Percentiles rank a stretch among this genome's conserved stretches.
Evolutionary conservation across 2,329 filamentous ascomycete species (phyloP).

Genomic region (Botrytis sinoallii): DNA sequence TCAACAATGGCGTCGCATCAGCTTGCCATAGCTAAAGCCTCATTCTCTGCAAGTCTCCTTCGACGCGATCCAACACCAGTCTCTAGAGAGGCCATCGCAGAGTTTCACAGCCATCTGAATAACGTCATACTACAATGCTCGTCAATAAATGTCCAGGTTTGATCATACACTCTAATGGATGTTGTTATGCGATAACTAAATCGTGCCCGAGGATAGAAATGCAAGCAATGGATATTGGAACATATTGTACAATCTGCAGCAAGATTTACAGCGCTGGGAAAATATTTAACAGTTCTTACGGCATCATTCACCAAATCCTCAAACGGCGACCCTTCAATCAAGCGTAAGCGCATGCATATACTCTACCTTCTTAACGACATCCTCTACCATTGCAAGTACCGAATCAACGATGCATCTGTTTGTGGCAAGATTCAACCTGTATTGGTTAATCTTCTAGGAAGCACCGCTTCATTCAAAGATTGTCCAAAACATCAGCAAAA

Average conservation of each 20-base stretch:
- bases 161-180: constrained; percentile 38
- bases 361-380: constrained; percentile 78
- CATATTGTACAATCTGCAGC: constrained; percentile 66
- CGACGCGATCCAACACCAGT: constrained; percentile 70
- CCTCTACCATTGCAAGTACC: constrained; percentile 64
- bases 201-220: constrained; percentile 60
- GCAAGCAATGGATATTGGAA: constrained; percentile 79
- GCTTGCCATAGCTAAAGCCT: constrained; percentile 74
- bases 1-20: constrained; percentile 63
- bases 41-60: constrained; percentile 71
- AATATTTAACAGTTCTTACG: constrained; percentile 70
- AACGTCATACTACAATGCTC: constrained; percentile 68
- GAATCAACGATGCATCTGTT: constrained; percentile 49
- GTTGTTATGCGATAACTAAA: constrained; percentile 40
- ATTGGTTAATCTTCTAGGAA: constrained; percentile 60
- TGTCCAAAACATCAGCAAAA: constrained; percentile 65
- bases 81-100: constrained; percentile 64
- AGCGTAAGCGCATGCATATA: constrained; percentile 69
- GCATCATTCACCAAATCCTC: constrained; percentile 49
- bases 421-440: constrained; percentile 54
- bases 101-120: constrained; percentile 65
- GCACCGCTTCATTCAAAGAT: constrained; percentile 55
- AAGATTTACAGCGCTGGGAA: constrained; percentile 66
- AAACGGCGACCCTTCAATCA: constrained; percentile 51
- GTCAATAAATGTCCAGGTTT: constrained; percentile 84